Base-by-base conservation (phyloP, 176 grass and related monocot genomes). In the Cenchrus americanus region DNA sequence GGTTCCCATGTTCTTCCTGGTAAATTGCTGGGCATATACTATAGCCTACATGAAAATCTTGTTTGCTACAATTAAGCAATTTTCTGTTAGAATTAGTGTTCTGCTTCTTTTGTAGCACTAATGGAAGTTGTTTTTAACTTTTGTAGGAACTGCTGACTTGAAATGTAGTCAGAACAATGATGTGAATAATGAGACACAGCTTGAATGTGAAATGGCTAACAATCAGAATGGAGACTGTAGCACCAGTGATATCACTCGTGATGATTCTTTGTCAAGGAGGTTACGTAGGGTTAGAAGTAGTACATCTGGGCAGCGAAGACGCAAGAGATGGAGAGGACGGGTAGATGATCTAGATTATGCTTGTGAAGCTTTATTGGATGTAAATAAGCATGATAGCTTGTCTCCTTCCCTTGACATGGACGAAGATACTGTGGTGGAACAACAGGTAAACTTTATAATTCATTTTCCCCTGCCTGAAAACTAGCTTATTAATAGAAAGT, bases 311-410 rank as follows among this genome's bases (percentile, higher is more conserved):
- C 87, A 94, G 60, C 91, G 83, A 87, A 86, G 87, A 62, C 83
- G 96, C 59, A 99, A 96, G 83, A 90, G 93, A 85, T 99, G 96
- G 96, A 99, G 96, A 87, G 93, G 96, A 21, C 90, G 93, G 21
- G 47, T 83, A 62, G 89, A 98, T 69, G 76, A 85, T 65, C 52
- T 82, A 15, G 88, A 92, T 73, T 86, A 83, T 90, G 52, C 18
- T 69, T 83, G 72, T 84, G 73, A 67, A 7, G 34, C 43, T 46
- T 60, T 64, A 75, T 21, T 84, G 10, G 89, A 88, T 90, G 53
- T 78, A 48, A 89, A 72, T 84, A 84, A 80, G 53, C 82, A 71
- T 82, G 84, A 87, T 67, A 42, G 69, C 8, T 21, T 79, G 60
- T 81, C 40, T 70, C 37, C 55, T 58, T 12, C 24, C 44, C 51